Base-by-base conservation (phyloP, 805 yeast species). In the Candida schatavii region DNA sequence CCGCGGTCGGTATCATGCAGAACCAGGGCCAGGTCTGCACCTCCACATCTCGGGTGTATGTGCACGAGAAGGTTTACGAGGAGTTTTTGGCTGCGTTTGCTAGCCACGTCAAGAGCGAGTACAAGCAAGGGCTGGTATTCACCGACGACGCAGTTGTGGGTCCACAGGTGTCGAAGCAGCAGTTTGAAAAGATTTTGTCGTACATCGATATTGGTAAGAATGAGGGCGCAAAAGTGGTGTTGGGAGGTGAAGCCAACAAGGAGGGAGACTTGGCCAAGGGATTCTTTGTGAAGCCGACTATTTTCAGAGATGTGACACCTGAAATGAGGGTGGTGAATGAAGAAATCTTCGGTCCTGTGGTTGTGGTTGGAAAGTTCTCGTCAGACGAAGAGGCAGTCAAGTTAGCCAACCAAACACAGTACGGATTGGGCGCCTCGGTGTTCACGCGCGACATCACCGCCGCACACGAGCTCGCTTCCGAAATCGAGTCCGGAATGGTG, bases 261-360 rank as follows among this genome's bases (percentile, higher is more conserved):
- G 70, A 66, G 19, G 64, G 67, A 36, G 58, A 49, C 18, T 52
- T 65, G 35, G 47, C 60, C 32, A 69, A 68, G 43, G 95, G 95
- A 3, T 86, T 64, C 65, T 88, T 67, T 60, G 70, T 87, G 50
- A 74, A 78, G 52, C 95, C 96, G 44, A 85, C 95, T 3, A 72
- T 88, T 33, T 86, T 87, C 52, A 74, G 82, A 20, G 85, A 85
- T 53, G 88, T 85, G 37, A 74, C 70, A 41, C 81, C 82, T 46
- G 61, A 72, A 25, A 81, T 83, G 78, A 69, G 75, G 45, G 77
- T 88, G 39, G 84, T 82, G 43, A 73, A 74, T 49, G 95, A 88
- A 62, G 96, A 88, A 64, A 86, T 88, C 44, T 88, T 88, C 61
- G 96, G 96, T 15, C 96, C 96, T 13, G 96, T 88, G 26, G 88